Base-by-base conservation (phyloP, 805 yeast genomes). In the Candida ficus region DNA sequence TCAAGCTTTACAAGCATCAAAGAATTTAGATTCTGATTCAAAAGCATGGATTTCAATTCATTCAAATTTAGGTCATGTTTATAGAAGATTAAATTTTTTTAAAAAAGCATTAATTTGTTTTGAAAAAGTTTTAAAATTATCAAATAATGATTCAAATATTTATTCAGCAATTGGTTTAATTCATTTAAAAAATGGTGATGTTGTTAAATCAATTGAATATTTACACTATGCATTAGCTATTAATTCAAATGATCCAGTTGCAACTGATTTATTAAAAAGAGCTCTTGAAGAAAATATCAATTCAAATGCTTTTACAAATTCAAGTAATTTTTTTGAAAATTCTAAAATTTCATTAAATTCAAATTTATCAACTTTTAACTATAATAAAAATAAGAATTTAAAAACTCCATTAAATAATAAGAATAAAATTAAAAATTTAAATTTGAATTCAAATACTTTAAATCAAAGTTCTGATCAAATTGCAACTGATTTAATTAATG, bases 21-120 rank as follows among this genome's bases (percentile, higher is more conserved):
- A 70, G 47, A 70, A 73, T 42, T 66, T 86, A 44, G 81, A 83
- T 49, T 76, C 90, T 7, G 95, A 88, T 47, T 78, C 91, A 5
- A 79, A 78, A 50, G 84, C 93, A 0, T 85, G 95, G 84, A 68
- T 82, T 0, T 83, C 96, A 2, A 84, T 93, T 21, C 87, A 86
- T 58, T 74, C 87, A 19, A 90, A 90, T 60, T 66, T 90, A 44
- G 96, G 95, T 0, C 96, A 90, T 59, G 95, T 90, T 4, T 88
- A 83, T 58, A 67, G 96, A 46, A 70, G 84, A 39, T 60, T 78
- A 38, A 78, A 77, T 36, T 69, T 73, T 37, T 75, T 70, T 42
- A 76, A 77, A 35, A 77, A 79, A 55, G 83, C 97, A 0, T 67
- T 89, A 31, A 73, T 69, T 34, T 83, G 84, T 54, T 91, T 93